These are phyloP conservation scores for Raffaelea albimanens DNA, from an alignment of 2,329 filamentous ascomycete genomes.

Conservation along the genomic window DNA sequence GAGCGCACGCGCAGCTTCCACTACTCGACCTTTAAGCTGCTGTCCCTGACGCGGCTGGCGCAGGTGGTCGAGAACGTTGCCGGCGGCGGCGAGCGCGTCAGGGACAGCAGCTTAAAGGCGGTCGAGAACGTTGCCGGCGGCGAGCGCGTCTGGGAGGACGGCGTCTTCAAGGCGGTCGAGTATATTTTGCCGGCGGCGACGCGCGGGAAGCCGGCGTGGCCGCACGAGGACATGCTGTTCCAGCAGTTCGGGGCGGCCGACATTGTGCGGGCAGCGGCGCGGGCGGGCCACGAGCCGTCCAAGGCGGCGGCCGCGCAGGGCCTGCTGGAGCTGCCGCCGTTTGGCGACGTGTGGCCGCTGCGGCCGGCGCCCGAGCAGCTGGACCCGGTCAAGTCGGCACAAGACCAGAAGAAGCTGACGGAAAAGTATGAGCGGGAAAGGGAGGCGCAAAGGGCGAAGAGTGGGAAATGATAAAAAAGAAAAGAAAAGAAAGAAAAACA, in stretches of 20 bases:
- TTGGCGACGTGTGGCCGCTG: constrained; percentile 17
- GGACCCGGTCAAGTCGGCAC: constrained; percentile 10
- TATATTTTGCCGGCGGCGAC: constrained; percentile 18
- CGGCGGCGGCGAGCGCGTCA: constrained; percentile 12
- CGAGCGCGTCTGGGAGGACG: constrained; percentile 7
- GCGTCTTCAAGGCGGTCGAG: constrained; percentile 13
- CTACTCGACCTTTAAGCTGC: constrained; percentile 19
- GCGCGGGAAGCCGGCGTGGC: constrained; percentile 12
- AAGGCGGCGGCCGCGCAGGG: constrained; percentile 7
- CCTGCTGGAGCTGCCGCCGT: constrained; percentile 13
- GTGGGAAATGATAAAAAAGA: no score
- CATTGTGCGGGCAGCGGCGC: constrained; percentile 16
- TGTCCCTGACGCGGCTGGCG: constrained; percentile 12
- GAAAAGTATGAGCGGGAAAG: no score
- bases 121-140: constrained; percentile 17
- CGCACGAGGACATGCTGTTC: constrained; percentile 15
- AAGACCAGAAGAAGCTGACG: background rate
- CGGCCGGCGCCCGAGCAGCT: constrained; percentile 19
- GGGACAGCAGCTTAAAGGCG: constrained; percentile 10
- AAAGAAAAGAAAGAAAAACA: no score
- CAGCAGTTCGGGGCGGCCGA: constrained; percentile 16
- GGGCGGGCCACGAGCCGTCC: constrained; percentile 14
- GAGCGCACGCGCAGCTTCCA: constrained; percentile 18
- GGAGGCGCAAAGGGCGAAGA: no score
- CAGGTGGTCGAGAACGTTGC: constrained; percentile 8